Base-by-base conservation (phyloP, 345 rosid species). In the Toxicodendron radicans region DNA sequence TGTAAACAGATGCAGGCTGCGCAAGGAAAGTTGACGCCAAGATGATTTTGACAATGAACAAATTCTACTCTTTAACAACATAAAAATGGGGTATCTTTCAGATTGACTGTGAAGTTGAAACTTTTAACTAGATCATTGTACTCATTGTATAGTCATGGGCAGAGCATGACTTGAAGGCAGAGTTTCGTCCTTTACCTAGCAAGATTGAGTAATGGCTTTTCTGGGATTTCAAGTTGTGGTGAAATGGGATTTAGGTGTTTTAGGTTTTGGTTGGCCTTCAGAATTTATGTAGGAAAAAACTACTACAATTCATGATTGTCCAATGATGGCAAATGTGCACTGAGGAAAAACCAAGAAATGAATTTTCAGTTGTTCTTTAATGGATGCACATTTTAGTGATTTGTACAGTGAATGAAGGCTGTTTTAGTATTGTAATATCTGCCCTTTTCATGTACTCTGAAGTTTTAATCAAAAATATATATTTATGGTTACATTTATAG, bases 1-100 rank as follows among this genome's bases (percentile, higher is more conserved):
- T 78, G 71, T 66, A 72, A 74, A 12, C 80, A 68, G 24, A 43
- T 77, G 61, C 76, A 74, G 79, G 73, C 73, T 1, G 73, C 67
- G 12, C 72, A 69, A 57, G 78, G 70, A n/a, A 69, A 12, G 46
- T 23, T n/a, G 35, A 69, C 72, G 35, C 77, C 75, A 4, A 68
- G 75, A 73, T 73, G 74, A 72, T 38, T 24, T 51, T 23, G 59
- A 30, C 20, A 60, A 60, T 18, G 4, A 63, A 62, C 32, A 2
- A 21, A 53, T 41, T 74, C 46, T 30, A 16, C 43, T 14, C 43
- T 14, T 18, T 13, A 64, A 24, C 52, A 43, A 24, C 45, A 27
- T 24, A 38, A 38, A 60, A 51, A 13, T 51, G 67, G 58, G 38
- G 59, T 32, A 51, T 69, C 33, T 2, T 53, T 67, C 32, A 18